phyloP scores from a whole-genome alignment of 768 basidiomycete species.

The Cystobasidiopsis lactophilus region DNA sequence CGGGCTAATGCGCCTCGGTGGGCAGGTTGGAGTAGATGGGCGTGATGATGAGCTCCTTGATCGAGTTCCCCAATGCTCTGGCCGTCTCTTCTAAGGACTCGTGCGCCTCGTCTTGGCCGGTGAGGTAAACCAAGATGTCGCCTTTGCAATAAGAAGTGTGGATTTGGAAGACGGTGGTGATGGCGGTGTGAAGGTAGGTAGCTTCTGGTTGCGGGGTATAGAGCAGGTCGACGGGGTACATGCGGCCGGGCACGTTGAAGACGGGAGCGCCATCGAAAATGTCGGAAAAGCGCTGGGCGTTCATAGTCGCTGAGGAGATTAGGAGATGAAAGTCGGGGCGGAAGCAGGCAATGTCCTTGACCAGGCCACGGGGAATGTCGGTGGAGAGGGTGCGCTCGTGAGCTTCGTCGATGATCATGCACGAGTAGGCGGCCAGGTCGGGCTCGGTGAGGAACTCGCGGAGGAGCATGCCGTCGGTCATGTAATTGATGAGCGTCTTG shows the following conservation, averaged over 20 bases:
- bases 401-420: slow-evolving; percentile 92
- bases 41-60: slow-evolving; percentile 77
- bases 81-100: slow-evolving; percentile 92
- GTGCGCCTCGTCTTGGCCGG: slow-evolving; percentile 93
- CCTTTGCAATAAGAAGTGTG: slow-evolving; percentile 96
- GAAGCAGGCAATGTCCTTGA: slow-evolving; percentile 97
- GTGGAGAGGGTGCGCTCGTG: slow-evolving; percentile 95
- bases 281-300: slow-evolving; percentile 91
- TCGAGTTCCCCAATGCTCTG: slow-evolving; percentile 82
- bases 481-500: slow-evolving; percentile 91
- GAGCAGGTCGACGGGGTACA: slow-evolving; percentile 93
- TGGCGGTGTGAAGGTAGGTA: slow-evolving; percentile 93
- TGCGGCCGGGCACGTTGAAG: slow-evolving; percentile 88
- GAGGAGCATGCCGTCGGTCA: slow-evolving; percentile 98
- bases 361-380: slow-evolving; percentile 90
- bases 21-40: slow-evolving; percentile 99
- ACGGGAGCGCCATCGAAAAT: slow-evolving; percentile 94
- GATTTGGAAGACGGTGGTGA: slow-evolving; percentile 96
- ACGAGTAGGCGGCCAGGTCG: slow-evolving; percentile 80
- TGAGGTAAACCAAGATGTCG: slow-evolving; percentile 91
- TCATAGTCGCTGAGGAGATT: slow-evolving; percentile 91
- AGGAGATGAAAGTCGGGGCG: slow-evolving; percentile 77
- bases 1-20: slow-evolving; percentile 99
- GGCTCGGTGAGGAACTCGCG: slow-evolving; percentile 96
- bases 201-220: slow-evolving; percentile 99